Evolutionary conservation across 1,139 yeast species (phyloP).

Genomic region (Kluyveromyces sp.): DNA sequence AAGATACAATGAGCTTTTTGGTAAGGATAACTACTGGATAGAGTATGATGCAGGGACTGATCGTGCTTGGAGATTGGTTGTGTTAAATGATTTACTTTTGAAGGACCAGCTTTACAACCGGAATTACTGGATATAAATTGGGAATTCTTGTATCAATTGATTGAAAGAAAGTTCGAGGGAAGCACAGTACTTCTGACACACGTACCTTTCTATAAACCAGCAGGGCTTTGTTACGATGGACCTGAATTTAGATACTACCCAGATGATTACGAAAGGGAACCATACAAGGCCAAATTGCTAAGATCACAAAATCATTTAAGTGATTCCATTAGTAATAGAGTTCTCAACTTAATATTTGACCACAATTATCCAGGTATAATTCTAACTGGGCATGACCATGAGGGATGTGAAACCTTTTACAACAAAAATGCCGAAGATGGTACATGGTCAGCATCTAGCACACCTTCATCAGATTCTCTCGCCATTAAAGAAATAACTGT

Average conservation of each 20-base stretch:
- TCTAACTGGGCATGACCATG: constrained; percentile 93
- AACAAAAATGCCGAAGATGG: constrained; percentile 35
- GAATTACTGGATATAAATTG: constrained; percentile 61
- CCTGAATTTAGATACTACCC: constrained; percentile 65
- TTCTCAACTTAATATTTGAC: constrained; percentile 62
- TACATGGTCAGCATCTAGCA: constrained; percentile 52
- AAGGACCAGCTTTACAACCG: constrained; percentile 82
- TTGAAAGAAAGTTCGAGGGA: constrained; percentile 53
- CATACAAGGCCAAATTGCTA: constrained; percentile 59
- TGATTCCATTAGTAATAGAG: constrained; percentile 54
- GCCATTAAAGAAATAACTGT: constrained; percentile 75
- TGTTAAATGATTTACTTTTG: constrained; percentile 76
- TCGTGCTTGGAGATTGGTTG: constrained; percentile 78
- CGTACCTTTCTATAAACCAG: constrained; percentile 76
- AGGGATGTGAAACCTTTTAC: constrained; percentile 76
- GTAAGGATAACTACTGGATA: constrained; percentile 75
- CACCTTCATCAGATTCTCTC: constrained; percentile 25
- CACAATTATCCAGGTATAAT: constrained; percentile 65
- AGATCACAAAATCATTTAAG: constrained; percentile 85
- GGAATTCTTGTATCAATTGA: constrained; percentile 57
- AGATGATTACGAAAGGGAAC: constrained; percentile 44
- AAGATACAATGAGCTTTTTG: constrained; percentile 65
- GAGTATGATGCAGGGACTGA: constrained; percentile 56
- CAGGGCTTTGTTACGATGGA: constrained; percentile 80
- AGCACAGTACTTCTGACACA: constrained; percentile 81